phyloP scores from a whole-genome alignment of 2,329 filamentous ascomycete genomes.

The Knoxdaviesia capensis region DNA sequence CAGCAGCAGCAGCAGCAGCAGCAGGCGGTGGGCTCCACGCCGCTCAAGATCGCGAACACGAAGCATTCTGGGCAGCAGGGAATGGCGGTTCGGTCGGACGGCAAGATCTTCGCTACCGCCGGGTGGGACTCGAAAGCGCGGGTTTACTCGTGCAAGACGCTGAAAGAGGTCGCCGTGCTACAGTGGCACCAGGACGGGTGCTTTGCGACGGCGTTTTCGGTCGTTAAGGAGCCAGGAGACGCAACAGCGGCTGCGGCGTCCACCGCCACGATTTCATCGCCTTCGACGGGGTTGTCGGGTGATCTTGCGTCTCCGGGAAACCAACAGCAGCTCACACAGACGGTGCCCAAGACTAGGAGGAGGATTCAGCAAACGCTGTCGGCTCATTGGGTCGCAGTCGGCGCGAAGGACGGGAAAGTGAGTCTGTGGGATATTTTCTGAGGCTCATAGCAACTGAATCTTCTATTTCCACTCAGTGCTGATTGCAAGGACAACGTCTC shows the following conservation, averaged over 20 bases:
- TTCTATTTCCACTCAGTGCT: too few species aligned
- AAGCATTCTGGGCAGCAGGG: slow-evolving; percentile 83
- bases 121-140: slow-evolving; percentile 77
- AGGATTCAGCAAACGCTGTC: slow-evolving; percentile 42
- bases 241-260: too few species aligned
- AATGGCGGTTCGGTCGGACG: slow-evolving; percentile 58
- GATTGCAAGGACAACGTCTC: too few species aligned
- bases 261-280: too few species aligned
- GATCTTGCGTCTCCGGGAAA: slow-evolving; percentile 1
- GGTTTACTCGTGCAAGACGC: slow-evolving; percentile 60
- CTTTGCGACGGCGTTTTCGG: slow-evolving; percentile 59
- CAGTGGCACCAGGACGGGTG: slow-evolving; percentile 89
- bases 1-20: neutral
- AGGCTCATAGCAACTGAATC: too few species aligned
- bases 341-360: slow-evolving; percentile 31
- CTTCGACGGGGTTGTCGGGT: too few species aligned
- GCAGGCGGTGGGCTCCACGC: slow-evolving; percentile 7
- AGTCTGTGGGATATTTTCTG: slow-evolving; percentile 91
- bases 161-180: slow-evolving; percentile 77
- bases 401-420: slow-evolving; percentile 87
- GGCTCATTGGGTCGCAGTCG: slow-evolving; percentile 77
- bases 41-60: slow-evolving; percentile 48
- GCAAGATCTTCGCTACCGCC: slow-evolving; percentile 67
- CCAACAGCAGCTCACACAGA: slow-evolving; percentile 2
- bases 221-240: slow-evolving; percentile 10